phyloP scores from a whole-genome alignment of 768 basidiomycete genomes.

The Trametes maxima region DNA sequence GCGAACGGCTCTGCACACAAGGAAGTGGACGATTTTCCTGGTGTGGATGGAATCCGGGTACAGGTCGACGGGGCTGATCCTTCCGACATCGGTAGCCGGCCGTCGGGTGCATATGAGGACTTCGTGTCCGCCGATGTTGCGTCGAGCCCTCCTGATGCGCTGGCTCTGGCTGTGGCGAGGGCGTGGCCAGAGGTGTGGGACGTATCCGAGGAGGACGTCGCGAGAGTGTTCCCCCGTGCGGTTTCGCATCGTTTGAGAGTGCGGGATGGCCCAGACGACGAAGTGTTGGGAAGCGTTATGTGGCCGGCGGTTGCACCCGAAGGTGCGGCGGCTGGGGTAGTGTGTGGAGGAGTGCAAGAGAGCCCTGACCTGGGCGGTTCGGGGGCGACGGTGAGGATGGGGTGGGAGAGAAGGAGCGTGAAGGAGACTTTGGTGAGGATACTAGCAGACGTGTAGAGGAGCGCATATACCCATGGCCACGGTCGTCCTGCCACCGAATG shows the following conservation, averaged over 20 bases:
- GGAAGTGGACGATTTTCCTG: neutral
- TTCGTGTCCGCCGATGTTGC: neutral
- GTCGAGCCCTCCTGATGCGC: conserved; percentile 11
- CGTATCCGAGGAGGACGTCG: conserved; percentile 75
- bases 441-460: conserved; percentile 48
- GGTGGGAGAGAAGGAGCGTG: conserved; percentile 52
- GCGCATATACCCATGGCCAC: neutral
- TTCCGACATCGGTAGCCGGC: neutral
- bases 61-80: conserved; percentile 3
- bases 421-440: conserved; percentile 69
- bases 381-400: conserved; percentile 18
- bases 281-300: conserved; percentile 64
- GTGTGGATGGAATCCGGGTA: conserved; percentile 1
- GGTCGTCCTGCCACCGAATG: neutral
- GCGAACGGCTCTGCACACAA: conserved; percentile 12
- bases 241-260: conserved; percentile 77
- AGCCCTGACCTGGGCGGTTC: neutral
- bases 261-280: conserved; percentile 69
- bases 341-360: conserved; percentile 7
- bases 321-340: conserved; percentile 8
- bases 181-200: conserved; percentile 41
- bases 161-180: conserved; percentile 19
- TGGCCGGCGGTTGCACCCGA: conserved; percentile 49
- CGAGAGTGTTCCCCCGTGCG: conserved; percentile 70
- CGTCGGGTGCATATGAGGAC: neutral